Evolutionary conservation across 202 grass and related monocot species (phyloP).

Genomic region (Hordeum pubiflorum): DNA sequence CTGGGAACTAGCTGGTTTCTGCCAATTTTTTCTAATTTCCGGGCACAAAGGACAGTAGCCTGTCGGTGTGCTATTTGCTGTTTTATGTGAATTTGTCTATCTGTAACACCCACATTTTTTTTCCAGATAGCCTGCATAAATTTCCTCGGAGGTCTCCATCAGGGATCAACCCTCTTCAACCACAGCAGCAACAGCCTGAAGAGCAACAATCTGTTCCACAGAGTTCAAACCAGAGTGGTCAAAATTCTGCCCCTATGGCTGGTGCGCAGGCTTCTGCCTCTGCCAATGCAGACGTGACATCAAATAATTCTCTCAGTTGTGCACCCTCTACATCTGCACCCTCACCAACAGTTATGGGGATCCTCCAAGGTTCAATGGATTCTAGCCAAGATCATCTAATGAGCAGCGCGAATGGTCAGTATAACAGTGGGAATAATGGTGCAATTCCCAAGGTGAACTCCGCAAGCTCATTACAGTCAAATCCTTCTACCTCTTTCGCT

Average conservation of each 20-base stretch:
- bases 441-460: conserved; percentile 57
- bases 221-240: conserved; percentile 40
- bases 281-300: conserved; percentile 50
- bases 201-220: conserved; percentile 49
- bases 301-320: conserved; percentile 52
- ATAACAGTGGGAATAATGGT: conserved; percentile 35
- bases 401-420: conserved; percentile 30
- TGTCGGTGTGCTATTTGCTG: background rate
- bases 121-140: conserved; percentile 36
- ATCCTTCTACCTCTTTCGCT: conserved; percentile 24
- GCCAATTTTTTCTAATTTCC: background rate
- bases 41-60: background rate
- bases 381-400: conserved; percentile 58
- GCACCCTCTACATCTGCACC: conserved; percentile 50
- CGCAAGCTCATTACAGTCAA: conserved; percentile 55
- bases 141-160: conserved; percentile 73
- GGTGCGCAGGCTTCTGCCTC: conserved; percentile 36
- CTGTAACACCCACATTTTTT: conserved; percentile 19
- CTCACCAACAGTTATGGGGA: conserved; percentile 30
- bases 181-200: conserved; percentile 56
- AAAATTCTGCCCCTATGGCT: conserved; percentile 16
- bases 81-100: background rate
- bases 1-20: background rate
- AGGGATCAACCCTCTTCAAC: conserved; percentile 43
- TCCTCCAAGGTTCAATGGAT: conserved; percentile 59